These are phyloP conservation scores for Mitragyna speciosa DNA, from an alignment of 257 asterid genomes.

Conservation along the genomic window DNA sequence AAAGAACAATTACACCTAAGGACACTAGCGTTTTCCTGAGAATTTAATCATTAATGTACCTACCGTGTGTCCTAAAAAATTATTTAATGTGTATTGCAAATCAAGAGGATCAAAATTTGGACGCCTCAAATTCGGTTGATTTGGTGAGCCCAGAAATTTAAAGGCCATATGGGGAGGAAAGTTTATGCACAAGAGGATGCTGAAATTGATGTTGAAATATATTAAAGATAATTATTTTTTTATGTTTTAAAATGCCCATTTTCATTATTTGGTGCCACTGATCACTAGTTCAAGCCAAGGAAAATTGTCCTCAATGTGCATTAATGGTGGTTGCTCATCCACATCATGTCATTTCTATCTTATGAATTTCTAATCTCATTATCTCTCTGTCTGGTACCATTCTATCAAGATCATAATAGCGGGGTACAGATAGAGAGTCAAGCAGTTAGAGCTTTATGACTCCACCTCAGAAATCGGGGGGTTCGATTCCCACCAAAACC, in stretches of 20 bases:
- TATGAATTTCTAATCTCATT: background rate
- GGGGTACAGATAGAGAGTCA: too few relatives aligned
- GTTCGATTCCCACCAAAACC: too few relatives aligned
- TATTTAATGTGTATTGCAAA: background rate
- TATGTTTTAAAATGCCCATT: background rate
- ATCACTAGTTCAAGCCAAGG: background rate
- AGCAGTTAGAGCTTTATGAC: too few relatives aligned
- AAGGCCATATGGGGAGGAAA: background rate
- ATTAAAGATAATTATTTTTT: background rate
- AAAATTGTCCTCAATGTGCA: background rate
- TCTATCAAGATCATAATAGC: too few relatives aligned
- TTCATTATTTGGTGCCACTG: background rate
- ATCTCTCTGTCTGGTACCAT: background rate
- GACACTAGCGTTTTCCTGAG: background rate
- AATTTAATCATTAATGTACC: background rate
- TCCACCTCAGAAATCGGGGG: too few relatives aligned
- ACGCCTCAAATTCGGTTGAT: background rate
- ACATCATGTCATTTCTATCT: background rate
- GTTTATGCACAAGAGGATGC: background rate
- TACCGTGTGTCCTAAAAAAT: background rate
- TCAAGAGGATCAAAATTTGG: background rate
- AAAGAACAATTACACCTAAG: too few relatives aligned
- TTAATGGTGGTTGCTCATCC: slow-evolving; percentile 8
- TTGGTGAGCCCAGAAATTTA: background rate
- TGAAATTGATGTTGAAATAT: background rate